Evolutionary conservation across 140 eudicot species (phyloP), one percentile per base, ranked within the genome.

Genomic region (Flaveria floridana): DNA sequence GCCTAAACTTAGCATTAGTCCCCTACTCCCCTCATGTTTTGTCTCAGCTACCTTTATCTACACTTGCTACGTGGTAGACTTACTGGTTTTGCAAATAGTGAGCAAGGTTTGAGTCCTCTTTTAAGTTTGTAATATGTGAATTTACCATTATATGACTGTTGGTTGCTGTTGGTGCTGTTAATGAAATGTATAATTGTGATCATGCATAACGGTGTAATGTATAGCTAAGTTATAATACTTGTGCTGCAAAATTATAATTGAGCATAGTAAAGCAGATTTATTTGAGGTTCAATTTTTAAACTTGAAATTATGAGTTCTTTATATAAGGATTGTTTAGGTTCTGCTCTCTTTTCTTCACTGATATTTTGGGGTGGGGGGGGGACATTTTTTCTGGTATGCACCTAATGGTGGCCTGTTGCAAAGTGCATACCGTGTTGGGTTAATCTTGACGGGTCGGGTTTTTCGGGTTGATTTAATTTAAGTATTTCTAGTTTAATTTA

Each of bases 101-200:
- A 46, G 68, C 25, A 6, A 37, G 55, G 62, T 10, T 72, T 57
- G 66, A 18, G 55, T 57, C 20, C 18, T 72, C 39, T 10, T 56
- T 51, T 71, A 30, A 30, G 25, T 34, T 39, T 56, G 63, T 21
- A 72, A 57, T 12, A 15, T 55, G 9, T 55, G 7, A 20, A 57
- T 20, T 39, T 51, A 8, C 42, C 41, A 6, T 73, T 23, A 21
- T 73, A 6, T 14, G 42, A 41, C 16, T 58, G 47, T 68, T 68
- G 52, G 21, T 69, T 69, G 42, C 44, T 69, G 39, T 68, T 68
- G 72, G 53, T 12, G 11, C 34, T 7, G 20, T 9, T 68, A 68
- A 2, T 16, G 70, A 34, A 34, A 6, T 30, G 41, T 50, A 65
- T 28, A 19, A 48, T 56, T 18, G 21, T 56, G 63, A 56, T 52